Conservation (phyloP, 176 grass and related monocot genomes). For the Carex littledalei region DNA sequence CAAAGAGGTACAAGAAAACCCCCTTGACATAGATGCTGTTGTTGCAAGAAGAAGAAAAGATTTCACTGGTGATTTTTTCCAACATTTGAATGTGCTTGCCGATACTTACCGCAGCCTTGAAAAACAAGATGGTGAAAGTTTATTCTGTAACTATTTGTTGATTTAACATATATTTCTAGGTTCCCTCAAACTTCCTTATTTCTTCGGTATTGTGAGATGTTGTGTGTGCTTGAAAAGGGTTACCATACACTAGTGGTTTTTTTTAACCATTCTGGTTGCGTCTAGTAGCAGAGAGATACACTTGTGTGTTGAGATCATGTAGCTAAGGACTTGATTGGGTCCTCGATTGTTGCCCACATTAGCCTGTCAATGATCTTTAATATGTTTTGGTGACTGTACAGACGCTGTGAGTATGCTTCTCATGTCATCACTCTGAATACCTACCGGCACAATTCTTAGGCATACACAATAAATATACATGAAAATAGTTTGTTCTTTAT, state of each 20-base stretch:
- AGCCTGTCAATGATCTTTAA: not conserved
- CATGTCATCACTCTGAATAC: not conserved
- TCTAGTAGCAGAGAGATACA: not conserved
- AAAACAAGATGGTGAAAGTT: constrained; percentile 66
- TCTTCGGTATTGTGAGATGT: not conserved
- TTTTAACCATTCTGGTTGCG: not conserved
- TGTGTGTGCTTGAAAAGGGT: not conserved
- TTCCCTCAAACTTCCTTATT: not conserved
- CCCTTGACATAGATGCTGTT: constrained; percentile 66
- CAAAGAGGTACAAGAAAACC: constrained; percentile 60
- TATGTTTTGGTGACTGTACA: not conserved
- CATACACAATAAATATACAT: not conserved
- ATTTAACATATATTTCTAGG: not conserved
- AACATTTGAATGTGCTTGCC: constrained; percentile 60
- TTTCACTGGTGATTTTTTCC: constrained; percentile 75
- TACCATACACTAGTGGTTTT: not conserved
- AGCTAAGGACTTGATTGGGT: no score
- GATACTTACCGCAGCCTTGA: constrained; percentile 59
- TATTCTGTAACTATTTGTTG: constrained; percentile 4
- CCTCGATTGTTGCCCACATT: not conserved
- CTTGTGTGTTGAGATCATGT: not conserved
- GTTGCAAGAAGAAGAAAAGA: constrained; percentile 73
- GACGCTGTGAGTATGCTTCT: not conserved
- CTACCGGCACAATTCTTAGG: not conserved
- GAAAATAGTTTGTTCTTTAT: not conserved